Evolutionary conservation across 371 early-diverging fungal species (phyloP).

Genomic region (Zopfochytrium polystomum): DNA sequence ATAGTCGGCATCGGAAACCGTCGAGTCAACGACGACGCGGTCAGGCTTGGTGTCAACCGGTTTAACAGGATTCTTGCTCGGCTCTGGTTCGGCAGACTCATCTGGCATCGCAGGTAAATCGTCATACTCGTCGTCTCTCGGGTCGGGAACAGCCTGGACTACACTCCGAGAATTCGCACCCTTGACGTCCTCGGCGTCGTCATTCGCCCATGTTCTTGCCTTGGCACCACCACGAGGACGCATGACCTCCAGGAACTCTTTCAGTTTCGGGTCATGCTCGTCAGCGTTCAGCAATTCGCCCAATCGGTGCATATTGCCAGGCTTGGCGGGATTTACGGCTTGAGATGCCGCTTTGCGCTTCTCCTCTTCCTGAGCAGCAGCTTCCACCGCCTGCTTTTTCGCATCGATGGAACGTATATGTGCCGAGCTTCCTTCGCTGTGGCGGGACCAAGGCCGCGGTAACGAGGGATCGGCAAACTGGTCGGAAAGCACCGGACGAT

Average conservation of each 20-base stretch:
- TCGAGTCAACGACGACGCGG: constrained; percentile 32
- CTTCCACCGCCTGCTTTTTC: constrained; percentile 40
- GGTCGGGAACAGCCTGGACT: constrained; percentile 4
- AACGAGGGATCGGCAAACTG: constrained; percentile 70
- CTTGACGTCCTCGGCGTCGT: constrained; percentile 53
- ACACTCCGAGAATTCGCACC: constrained; percentile 20
- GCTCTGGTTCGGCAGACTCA: constrained; percentile 7
- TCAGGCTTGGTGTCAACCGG: constrained; percentile 17
- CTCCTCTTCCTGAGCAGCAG: constrained; percentile 31
- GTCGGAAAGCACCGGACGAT: not conserved
- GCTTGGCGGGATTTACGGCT: constrained; percentile 13
- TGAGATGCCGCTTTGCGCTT: not conserved
- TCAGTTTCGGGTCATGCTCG: constrained; percentile 70
- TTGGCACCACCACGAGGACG: constrained; percentile 64
- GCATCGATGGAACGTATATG: constrained; percentile 42
- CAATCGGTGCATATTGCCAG: constrained; percentile 44
- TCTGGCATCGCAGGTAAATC: constrained; percentile 39
- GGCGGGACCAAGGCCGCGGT: constrained; percentile 87
- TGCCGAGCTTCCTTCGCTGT: constrained; percentile 76
- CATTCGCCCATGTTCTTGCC: constrained; percentile 89
- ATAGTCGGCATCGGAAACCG: constrained; percentile 68
- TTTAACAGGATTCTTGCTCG: too few relatives aligned
- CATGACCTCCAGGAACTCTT: constrained; percentile 90
- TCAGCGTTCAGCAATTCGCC: constrained; percentile 57
- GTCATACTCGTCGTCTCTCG: constrained; percentile 68